phyloP scores from a whole-genome alignment of 208 protist species.

The Trypanosoma rangeli region DNA sequence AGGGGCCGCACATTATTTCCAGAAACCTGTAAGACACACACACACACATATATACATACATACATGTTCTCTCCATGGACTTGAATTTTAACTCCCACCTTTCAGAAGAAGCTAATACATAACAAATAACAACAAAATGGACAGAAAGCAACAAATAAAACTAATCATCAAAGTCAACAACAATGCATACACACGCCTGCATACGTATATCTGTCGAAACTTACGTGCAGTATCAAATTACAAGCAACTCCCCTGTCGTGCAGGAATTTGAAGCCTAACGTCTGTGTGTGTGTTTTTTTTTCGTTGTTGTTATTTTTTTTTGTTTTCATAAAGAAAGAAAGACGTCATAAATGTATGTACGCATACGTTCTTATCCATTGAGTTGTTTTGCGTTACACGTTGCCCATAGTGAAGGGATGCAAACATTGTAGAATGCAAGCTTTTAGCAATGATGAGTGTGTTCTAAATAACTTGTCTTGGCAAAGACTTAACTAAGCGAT shows the following conservation, averaged over 20 bases:
- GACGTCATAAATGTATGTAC: background rate
- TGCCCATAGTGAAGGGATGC: background rate
- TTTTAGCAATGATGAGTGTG: too few species aligned
- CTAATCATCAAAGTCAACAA: background rate
- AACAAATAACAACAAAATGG: background rate
- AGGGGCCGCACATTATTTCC: background rate
- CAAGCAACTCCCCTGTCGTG: background rate
- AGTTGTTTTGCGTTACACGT: background rate
- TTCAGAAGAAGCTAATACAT: background rate
- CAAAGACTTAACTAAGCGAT: too few species aligned
- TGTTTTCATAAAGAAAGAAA: background rate
- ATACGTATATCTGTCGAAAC: background rate
- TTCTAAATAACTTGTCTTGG: too few species aligned
- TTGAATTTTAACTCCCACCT: background rate
- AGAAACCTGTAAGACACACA: background rate
- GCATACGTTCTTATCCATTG: conserved; percentile 1
- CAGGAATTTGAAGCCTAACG: background rate
- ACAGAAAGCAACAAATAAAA: background rate
- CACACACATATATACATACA: background rate
- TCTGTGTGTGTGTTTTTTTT: background rate
- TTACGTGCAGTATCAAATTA: background rate
- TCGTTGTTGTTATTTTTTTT: too few species aligned
- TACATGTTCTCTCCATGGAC: background rate
- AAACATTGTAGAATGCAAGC: background rate
- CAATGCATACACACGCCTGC: conserved; percentile 4